Conservation (phyloP, 352 stramenopile species). For the Pythium vanterpoolii region DNA sequence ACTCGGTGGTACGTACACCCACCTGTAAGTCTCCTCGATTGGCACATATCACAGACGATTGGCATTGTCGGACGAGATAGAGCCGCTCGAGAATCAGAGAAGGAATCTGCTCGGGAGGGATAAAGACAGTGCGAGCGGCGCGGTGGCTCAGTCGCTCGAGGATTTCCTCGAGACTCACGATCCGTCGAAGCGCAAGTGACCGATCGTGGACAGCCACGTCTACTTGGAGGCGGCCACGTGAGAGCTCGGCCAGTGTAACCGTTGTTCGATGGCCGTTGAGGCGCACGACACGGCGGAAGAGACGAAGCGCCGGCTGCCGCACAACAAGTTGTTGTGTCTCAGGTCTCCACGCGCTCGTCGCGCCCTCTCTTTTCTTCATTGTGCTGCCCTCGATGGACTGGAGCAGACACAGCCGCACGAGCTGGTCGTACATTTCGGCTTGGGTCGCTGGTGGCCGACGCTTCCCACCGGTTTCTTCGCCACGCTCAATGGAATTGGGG, state of each 20-base stretch:
- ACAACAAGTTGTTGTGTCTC: slow-evolving; percentile 36
- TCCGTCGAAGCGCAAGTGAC: slow-evolving; percentile 15
- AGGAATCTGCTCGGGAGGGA: slow-evolving; percentile 32
- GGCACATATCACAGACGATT: background rate
- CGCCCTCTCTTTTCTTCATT: background rate
- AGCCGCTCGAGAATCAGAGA: slow-evolving; percentile 57
- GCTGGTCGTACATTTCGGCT: slow-evolving; percentile 58
- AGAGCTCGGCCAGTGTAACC: slow-evolving; percentile 60
- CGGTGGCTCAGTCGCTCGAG: slow-evolving; percentile 45
- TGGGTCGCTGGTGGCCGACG: slow-evolving; percentile 42
- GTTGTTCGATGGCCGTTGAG: slow-evolving; percentile 45
- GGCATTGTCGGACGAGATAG: slow-evolving; percentile 36
- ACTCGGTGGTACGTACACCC: slow-evolving; percentile 22
- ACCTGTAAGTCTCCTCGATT: slow-evolving; percentile 22
- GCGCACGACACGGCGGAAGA: slow-evolving; percentile 49
- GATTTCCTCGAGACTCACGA: slow-evolving; percentile 56
- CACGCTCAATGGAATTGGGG: slow-evolving; percentile 54
- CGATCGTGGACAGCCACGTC: slow-evolving; percentile 47
- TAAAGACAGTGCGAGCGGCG: slow-evolving; percentile 27
- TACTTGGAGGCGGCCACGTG: slow-evolving; percentile 54
- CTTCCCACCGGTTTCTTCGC: slow-evolving; percentile 16
- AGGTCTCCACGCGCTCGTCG: background rate
- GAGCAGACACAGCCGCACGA: slow-evolving; percentile 55
- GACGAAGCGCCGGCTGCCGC: slow-evolving; percentile 39
- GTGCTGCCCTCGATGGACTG: slow-evolving; percentile 19